Base-by-base conservation (phyloP, 176 grass and related monocot species). In the Panicum miliaceum region DNA sequence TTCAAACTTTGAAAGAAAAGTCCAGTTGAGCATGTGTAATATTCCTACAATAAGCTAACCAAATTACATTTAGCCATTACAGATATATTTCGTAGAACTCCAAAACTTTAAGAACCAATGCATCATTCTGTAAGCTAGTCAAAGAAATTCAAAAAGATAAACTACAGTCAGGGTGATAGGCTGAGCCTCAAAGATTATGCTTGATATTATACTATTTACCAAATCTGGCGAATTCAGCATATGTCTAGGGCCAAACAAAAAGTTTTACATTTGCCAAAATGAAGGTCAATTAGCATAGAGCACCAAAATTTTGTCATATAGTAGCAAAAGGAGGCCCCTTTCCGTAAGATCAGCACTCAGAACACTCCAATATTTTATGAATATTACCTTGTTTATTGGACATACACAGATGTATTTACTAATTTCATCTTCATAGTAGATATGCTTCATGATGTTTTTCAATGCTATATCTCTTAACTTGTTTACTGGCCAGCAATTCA, bases 391-490 rank as follows among this genome's bases (percentile, higher is more conserved):
- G 78, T 81, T 78, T 57, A 95, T 81, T 8, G 93, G 93, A 64
- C 88, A 77, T 38, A 90, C 0, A 27, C 90, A 52, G 5, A 95
- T 86, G 53, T 95, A 92, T 65, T 89, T 86, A 54, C 75, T 90
- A 61, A 60, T 92, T 74, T 88, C 88, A 23, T 95, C 90, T 86
- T 95, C 90, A 58, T 95, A 95, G 73, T 86, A 82, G 36, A 95
- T 95, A 85, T 95, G 93, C 59, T 90, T 72, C 50, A 92, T 86
- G 38, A 84, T 64, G 12, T 72, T 92, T 32, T 81, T 73, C 71
- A 95, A 7, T 74, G 93, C 88, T 29, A 6, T 66, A 59, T 82
- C 78, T 75, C 93, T 80, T 13, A 92, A 81, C 65, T 71, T 92
- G 58, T 72, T 90, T 62, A 89, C 22, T 71, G 93, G 93, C 88